Evolutionary conservation across 1,284 basidiomycete species (phyloP).

Genomic region (Pyrrhoderma noxium): DNA sequence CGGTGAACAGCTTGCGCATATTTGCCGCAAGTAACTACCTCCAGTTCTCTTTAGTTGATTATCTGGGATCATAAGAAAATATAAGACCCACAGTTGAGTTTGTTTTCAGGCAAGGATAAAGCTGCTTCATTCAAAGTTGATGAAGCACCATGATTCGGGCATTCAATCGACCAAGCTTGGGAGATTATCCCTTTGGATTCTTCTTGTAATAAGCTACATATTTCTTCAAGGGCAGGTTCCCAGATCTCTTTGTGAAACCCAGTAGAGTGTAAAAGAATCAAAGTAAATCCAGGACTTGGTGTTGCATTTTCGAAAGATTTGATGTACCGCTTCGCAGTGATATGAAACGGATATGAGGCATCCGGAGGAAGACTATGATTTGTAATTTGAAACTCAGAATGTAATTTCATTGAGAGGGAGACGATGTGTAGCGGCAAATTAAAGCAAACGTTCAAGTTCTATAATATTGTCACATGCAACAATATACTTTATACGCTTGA

Average conservation of each 20-base stretch:
- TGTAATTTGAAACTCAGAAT: neutral
- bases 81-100: conserved; percentile 34
- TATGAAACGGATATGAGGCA: conserved; percentile 37
- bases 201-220: conserved; percentile 19
- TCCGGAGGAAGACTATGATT: conserved; percentile 16
- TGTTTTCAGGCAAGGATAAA: conserved; percentile 34
- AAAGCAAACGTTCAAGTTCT: too few relatives aligned
- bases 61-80: neutral
- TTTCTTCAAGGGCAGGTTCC: conserved; percentile 45
- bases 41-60: neutral
- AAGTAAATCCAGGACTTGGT: conserved; percentile 32
- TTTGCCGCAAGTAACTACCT: conserved; percentile 50
- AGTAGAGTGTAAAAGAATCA: conserved; percentile 53
- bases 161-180: conserved; percentile 42
- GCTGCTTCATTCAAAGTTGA: conserved; percentile 34
- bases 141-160: conserved; percentile 46
- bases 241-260: conserved; percentile 64
- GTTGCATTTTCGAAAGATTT: too few relatives aligned
- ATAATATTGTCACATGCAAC: too few relatives aligned
- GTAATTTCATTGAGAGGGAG: neutral
- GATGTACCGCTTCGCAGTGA: conserved; percentile 52
- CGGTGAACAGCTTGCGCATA: conserved; percentile 48
- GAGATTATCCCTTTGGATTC: conserved; percentile 24
- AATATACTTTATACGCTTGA: too few relatives aligned
- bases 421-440: too few relatives aligned